Conservation (phyloP, 2,329 filamentous ascomycete species). For the Mycosphaerelloides madeirae region DNA sequence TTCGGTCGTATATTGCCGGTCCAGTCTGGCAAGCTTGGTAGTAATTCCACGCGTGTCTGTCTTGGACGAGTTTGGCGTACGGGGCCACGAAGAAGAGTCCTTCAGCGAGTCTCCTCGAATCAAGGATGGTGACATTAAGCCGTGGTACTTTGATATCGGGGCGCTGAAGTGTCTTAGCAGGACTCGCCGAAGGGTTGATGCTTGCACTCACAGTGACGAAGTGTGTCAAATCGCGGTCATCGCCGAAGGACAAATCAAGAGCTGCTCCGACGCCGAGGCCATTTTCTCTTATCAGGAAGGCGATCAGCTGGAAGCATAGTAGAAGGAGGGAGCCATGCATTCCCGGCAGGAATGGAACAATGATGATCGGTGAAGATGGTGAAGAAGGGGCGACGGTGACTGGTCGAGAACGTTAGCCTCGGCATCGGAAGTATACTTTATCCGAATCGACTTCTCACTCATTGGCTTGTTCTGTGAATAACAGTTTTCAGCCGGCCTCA, state of each 20-base stretch:
- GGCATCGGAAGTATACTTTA: no score
- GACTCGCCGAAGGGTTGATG: no score
- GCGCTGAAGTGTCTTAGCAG: not conserved
- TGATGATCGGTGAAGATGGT: no score
- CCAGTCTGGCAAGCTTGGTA: conserved; percentile 4
- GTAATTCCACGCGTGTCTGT: not conserved
- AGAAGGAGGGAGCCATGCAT: no score
- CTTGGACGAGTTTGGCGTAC: conserved; percentile 4
- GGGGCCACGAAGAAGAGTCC: conserved; percentile 8
- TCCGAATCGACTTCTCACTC: no score
- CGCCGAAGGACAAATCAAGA: not conserved
- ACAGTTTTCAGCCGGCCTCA: no score
- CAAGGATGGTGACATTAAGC: conserved; percentile 1
- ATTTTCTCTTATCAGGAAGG: no score
- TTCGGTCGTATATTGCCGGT: conserved; percentile 4
- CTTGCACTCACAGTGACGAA: not conserved
- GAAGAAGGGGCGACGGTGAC: no score
- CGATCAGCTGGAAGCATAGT: not conserved
- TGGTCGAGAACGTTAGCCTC: no score
- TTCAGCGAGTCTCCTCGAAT: not conserved
- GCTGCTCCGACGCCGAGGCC: not conserved
- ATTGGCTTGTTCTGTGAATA: no score
- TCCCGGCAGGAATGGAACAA: no score
- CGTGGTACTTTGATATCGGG: conserved; percentile 7
- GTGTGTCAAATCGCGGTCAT: conserved; percentile 1